Evolutionary conservation across 2,329 filamentous ascomycete species (phyloP).

Genomic region (Trichoderma harzianum): DNA sequence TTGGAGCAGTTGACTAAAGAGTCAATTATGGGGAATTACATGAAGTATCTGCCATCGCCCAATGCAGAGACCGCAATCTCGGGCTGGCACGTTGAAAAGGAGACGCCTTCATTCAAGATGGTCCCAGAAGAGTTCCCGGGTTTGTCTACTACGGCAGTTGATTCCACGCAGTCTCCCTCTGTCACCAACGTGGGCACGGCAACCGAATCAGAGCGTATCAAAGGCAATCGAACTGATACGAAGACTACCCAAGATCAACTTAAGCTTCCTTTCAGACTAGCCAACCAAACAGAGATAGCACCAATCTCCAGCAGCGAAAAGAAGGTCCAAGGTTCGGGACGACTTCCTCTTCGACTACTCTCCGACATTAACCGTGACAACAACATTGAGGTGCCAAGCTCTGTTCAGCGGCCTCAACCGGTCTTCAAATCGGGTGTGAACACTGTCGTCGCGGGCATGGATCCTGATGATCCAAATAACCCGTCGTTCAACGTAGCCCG

Average conservation of each 20-base stretch:
- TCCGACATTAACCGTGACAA: neutral
- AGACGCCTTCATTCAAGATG: constrained; percentile 5
- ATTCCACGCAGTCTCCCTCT: neutral
- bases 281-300: neutral
- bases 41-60: constrained; percentile 24
- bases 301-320: neutral
- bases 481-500: constrained; percentile 44
- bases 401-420: neutral
- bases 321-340: neutral
- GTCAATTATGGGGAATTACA: constrained; percentile 30
- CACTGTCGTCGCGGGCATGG: constrained; percentile 20
- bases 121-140: constrained; percentile 22
- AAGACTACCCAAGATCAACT: neutral
- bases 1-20: constrained; percentile 29
- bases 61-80: neutral
- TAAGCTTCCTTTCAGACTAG: neutral
- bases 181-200: neutral
- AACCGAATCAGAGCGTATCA: neutral
- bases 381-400: neutral
- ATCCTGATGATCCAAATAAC: constrained; percentile 44
- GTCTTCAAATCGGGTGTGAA: constrained; percentile 19
- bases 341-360: neutral
- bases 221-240: neutral
- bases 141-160: neutral
- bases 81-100: neutral